Percentiles rank a stretch among this genome's conserved stretches.
phyloP scores from a whole-genome alignment of 768 basidiomycete species.

The Rhizopogon vesiculosus region DNA sequence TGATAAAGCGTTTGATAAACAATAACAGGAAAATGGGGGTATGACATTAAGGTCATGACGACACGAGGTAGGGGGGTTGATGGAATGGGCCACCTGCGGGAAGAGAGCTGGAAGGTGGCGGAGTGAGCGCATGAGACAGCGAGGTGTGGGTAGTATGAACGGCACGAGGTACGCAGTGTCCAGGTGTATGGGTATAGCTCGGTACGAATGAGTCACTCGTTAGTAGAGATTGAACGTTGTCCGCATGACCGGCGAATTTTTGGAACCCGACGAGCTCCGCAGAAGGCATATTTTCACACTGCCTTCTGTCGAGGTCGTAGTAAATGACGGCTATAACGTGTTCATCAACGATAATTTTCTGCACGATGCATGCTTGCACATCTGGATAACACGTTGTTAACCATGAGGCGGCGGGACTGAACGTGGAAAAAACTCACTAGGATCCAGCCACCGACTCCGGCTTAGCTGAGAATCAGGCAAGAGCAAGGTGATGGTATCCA shows the following conservation, averaged over 20 bases:
- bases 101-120: conserved; percentile 26
- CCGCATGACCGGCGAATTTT: conserved; percentile 29
- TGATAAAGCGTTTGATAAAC: conserved; percentile 7
- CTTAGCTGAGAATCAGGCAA: conserved; percentile 66
- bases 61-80: conserved; percentile 26
- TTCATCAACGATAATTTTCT: conserved; percentile 66
- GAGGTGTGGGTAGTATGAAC: conserved; percentile 30
- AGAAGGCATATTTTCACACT: conserved; percentile 46
- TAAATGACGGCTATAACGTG: conserved; percentile 58
- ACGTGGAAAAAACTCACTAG: conserved; percentile 41
- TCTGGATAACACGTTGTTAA: conserved; percentile 21
- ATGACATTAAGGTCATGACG: conserved; percentile 27
- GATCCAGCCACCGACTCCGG: conserved; percentile 67
- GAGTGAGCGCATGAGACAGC: conserved; percentile 39
- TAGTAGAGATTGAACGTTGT: conserved; percentile 23
- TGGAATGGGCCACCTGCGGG: conserved; percentile 20
- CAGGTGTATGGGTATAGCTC: conserved; percentile 25
- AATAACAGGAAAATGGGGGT: conserved; percentile 15
- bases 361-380: conserved; percentile 41
- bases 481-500: conserved; percentile 47
- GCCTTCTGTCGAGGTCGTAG: conserved; percentile 63
- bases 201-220: conserved; percentile 24
- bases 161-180: conserved; percentile 33
- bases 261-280: conserved; percentile 56
- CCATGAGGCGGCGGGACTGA: conserved; percentile 14